phyloP scores from a whole-genome alignment of 805 yeast genomes.

The Lipomyces oligophaga region DNA sequence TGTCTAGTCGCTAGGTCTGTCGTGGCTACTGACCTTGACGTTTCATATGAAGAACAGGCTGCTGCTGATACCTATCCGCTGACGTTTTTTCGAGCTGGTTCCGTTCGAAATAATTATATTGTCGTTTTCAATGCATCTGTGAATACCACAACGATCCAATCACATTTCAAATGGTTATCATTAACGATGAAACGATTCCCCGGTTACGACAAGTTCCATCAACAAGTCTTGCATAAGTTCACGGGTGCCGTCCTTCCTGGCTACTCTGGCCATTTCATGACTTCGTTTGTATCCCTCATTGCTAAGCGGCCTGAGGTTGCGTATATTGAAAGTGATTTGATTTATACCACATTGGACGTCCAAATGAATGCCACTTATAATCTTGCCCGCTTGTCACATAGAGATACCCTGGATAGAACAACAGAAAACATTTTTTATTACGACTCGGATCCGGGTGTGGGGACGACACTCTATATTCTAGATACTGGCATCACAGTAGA shows the following conservation, averaged over 20 bases:
- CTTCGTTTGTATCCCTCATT: slow-evolving; percentile 8
- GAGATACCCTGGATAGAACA: slow-evolving; percentile 7
- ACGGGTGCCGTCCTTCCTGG: slow-evolving; percentile 4
- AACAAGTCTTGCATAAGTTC: slow-evolving; percentile 8
- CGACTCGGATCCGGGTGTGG: slow-evolving; percentile 21
- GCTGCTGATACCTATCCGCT: slow-evolving; percentile 3
- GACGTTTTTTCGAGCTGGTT: slow-evolving; percentile 2
- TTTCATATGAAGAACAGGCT: too few relatives aligned
- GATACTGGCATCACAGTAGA: slow-evolving; percentile 81
- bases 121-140: slow-evolving; percentile 11
- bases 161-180: slow-evolving; percentile 38
- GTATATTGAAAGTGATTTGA: slow-evolving; percentile 13
- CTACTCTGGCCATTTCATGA: slow-evolving; percentile 18
- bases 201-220: slow-evolving; percentile 4
- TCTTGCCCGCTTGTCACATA: slow-evolving; percentile 19
- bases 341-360: slow-evolving; percentile 7
- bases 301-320: slow-evolving; percentile 25
- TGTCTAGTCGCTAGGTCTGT: too few relatives aligned
- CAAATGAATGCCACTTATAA: slow-evolving; percentile 20
- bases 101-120: slow-evolving; percentile 10
- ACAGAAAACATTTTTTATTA: slow-evolving; percentile 3
- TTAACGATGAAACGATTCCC: not conserved
- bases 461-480: slow-evolving; percentile 59
- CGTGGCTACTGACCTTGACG: too few relatives aligned
- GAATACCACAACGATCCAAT: not conserved